Conservation (phyloP, 1,284 basidiomycete genomes). For the Rhodotorula mucilaginosa region DNA sequence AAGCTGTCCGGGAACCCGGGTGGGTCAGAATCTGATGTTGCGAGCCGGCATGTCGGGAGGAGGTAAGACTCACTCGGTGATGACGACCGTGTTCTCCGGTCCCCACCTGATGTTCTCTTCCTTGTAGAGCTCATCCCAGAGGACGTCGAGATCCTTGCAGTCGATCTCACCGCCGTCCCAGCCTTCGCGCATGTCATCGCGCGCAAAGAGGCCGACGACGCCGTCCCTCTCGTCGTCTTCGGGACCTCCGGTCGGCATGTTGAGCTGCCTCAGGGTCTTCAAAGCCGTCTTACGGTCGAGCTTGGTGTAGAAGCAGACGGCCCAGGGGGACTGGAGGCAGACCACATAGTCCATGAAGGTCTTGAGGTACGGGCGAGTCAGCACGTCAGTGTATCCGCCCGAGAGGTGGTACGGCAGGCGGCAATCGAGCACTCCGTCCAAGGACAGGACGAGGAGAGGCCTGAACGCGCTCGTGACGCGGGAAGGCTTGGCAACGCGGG, state of each 20-base stretch:
- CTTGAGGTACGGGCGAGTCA: conserved; percentile 23
- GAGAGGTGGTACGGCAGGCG: conserved; percentile 24
- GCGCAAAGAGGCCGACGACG: conserved; percentile 24
- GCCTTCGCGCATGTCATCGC: conserved; percentile 21
- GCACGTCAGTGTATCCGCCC: conserved; percentile 27
- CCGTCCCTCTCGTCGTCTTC: conserved; percentile 34
- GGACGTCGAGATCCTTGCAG: conserved; percentile 29
- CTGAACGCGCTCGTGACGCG: neutral
- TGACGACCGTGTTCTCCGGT: conserved; percentile 22
- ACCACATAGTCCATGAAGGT: conserved; percentile 33
- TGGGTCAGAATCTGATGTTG: neutral
- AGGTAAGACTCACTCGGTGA: conserved; percentile 10
- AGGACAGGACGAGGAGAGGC: conserved; percentile 31
- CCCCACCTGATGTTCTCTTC: conserved; percentile 29
- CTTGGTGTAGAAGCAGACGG: conserved; percentile 14
- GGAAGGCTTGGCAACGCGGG: conserved; percentile 6
- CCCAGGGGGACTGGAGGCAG: conserved; percentile 13
- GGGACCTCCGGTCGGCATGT: conserved; percentile 31
- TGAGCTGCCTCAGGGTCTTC: conserved; percentile 21
- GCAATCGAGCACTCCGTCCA: conserved; percentile 28
- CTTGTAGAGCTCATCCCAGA: conserved; percentile 22
- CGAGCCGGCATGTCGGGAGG: no score
- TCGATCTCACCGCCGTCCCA: conserved; percentile 12
- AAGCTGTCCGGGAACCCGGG: neutral
- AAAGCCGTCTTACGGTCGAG: conserved; percentile 19